A percentile compares a stretch with the other conserved stretches of the same genome.
Conservation (phyloP, 306 rosid species). For the Betula pendula region DNA sequence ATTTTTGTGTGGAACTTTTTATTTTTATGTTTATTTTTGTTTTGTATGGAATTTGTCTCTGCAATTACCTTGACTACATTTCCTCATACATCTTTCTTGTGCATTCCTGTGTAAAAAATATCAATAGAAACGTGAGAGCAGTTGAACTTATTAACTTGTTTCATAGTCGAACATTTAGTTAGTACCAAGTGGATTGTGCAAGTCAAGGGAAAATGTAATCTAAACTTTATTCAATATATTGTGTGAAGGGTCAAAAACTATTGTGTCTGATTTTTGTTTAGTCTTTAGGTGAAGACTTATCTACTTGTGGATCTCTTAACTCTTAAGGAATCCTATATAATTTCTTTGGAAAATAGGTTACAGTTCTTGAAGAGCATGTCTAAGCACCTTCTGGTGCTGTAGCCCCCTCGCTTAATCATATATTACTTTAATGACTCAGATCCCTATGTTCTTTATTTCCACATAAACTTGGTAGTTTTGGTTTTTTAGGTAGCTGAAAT, state of each 20-base stretch:
- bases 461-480: conserved; percentile 15
- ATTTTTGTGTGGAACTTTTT: not conserved
- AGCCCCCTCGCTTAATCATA: not conserved
- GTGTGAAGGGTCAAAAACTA: not conserved
- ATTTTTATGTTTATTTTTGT: not conserved
- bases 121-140: not conserved
- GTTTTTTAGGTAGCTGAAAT: conserved; percentile 81
- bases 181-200: not conserved
- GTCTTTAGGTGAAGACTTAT: not conserved
- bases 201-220: not conserved
- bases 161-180: not conserved
- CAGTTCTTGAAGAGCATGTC: no score
- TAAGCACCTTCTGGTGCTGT: no score
- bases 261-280: not conserved
- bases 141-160: not conserved
- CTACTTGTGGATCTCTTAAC: not conserved
- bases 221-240: not conserved
- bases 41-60: not conserved
- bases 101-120: not conserved
- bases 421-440: not conserved
- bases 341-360: no score
- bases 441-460: not conserved
- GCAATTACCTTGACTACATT: not conserved
- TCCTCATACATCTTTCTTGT: not conserved
- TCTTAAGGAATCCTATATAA: not conserved